Conservation (phyloP, 1,284 basidiomycete genomes). For the Chalciporus sp. region DNA sequence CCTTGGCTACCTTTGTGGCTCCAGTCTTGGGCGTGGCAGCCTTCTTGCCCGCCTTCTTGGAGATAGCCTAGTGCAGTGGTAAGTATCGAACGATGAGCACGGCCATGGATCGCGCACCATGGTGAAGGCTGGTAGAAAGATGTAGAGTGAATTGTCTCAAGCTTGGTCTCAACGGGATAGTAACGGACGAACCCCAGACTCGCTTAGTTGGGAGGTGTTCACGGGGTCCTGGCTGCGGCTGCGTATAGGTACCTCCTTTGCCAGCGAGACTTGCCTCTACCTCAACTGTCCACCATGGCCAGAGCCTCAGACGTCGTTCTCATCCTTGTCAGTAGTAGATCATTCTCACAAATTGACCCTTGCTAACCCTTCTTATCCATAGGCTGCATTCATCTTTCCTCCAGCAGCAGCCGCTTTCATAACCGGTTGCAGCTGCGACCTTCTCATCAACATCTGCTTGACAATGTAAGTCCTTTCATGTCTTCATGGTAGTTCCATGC, state of each 20-base stretch:
- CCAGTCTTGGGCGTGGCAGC: constrained; percentile 65
- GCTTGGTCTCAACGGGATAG: background rate
- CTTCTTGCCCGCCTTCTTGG: constrained; percentile 93
- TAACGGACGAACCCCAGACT: constrained; percentile 12
- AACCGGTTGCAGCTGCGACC: constrained; percentile 71
- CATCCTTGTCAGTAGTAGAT: constrained; percentile 37
- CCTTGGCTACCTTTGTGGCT: constrained; percentile 74
- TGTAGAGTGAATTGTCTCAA: background rate
- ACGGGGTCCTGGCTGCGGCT: constrained; percentile 26
- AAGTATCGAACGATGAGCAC: background rate
- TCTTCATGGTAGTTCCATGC: background rate
- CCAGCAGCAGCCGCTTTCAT: constrained; percentile 65
- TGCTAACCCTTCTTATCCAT: constrained; percentile 8
- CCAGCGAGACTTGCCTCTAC: too few relatives aligned
- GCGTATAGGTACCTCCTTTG: constrained; percentile 1
- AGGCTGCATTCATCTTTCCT: constrained; percentile 76
- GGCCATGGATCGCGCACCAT: constrained; percentile 22
- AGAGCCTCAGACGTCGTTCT: constrained; percentile 37
- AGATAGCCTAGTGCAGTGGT: constrained; percentile 63
- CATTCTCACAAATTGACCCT: background rate
- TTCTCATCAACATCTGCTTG: constrained; percentile 71
- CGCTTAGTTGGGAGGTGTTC: background rate
- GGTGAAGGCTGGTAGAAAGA: constrained; percentile 8
- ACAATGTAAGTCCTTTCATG: constrained; percentile 54
- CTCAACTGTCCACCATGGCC: constrained; percentile 25